phyloP scores from a whole-genome alignment of 2,329 filamentous ascomycete genomes.

The Claviceps digitariae region DNA sequence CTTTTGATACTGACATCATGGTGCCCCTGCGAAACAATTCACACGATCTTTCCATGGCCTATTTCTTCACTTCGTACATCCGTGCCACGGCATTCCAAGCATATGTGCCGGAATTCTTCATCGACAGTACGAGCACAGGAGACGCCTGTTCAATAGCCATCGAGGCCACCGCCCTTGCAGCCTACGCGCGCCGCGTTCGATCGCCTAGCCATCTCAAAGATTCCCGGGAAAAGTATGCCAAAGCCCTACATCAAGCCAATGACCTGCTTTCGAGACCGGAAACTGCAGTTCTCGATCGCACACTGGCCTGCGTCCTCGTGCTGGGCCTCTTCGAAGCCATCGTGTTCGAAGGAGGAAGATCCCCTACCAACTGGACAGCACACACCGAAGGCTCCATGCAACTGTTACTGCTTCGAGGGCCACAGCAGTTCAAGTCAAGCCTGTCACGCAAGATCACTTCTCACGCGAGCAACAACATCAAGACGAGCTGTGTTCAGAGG shows the following conservation, averaged over 20 bases:
- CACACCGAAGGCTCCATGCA: slow-evolving; percentile 14
- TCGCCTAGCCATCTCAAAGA: slow-evolving; percentile 8
- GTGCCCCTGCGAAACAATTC: background rate
- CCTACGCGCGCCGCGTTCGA: slow-evolving; percentile 9
- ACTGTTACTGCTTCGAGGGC: slow-evolving; percentile 13
- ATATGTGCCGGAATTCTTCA: slow-evolving; percentile 12
- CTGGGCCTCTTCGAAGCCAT: slow-evolving; percentile 17
- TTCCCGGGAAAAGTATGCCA: slow-evolving; percentile 11
- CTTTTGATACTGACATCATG: background rate
- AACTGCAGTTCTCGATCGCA: slow-evolving; percentile 12
- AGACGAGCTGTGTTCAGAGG: slow-evolving; percentile 14
- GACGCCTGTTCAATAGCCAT: slow-evolving; percentile 12
- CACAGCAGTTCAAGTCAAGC: slow-evolving; percentile 9
- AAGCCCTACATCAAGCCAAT: slow-evolving; percentile 10
- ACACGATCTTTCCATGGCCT: background rate
- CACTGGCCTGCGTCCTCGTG: slow-evolving; percentile 14
- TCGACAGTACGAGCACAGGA: background rate
- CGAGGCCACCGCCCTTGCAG: slow-evolving; percentile 13
- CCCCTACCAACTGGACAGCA: slow-evolving; percentile 13
- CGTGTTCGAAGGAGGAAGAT: slow-evolving; percentile 12
- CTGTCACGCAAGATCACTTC: slow-evolving; percentile 11
- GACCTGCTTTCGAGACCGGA: slow-evolving; percentile 7
- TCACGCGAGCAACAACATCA: slow-evolving; percentile 15
- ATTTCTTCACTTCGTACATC: slow-evolving; percentile 14
- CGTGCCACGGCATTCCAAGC: slow-evolving; percentile 12